Base-by-base conservation (phyloP, 2,329 filamentous ascomycete genomes). In the Ophiostoma triangulosporum region DNA sequence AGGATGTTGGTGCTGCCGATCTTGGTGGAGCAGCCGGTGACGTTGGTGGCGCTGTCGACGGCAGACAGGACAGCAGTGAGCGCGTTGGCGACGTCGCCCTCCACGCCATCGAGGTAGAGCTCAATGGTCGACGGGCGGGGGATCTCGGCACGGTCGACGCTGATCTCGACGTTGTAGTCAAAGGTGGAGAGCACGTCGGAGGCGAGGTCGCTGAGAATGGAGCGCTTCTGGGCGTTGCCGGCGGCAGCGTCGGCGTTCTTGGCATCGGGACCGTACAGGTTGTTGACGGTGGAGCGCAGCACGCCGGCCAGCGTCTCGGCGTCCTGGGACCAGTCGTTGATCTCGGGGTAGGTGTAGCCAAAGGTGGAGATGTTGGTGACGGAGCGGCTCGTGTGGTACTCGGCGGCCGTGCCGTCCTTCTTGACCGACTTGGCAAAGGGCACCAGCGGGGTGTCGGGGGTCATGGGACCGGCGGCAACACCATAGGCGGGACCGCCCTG, bases 271-370 rank as follows among this genome's bases (percentile, higher is more conserved):
- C 64, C 64, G 59, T 74, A 75, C 3, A 89, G 65, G 0, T 66
- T 71, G 54, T 78, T 72, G 12, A 86, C 75, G 6, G 80, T 75
- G 0, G 78, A 74, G 35, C 78, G 74, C 31, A 88, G 71, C 60
- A 84, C 83, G 55, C 75, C 75, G 31, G 74, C 72, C 45, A 88
- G 64, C 59, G 81, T 71, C 55, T 79, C 72, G 1, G 76, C 68
- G 3, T 74, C 74, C 65, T 80, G 49, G 7, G 70, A 73, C 57
- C 78, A 77, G 60, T 67, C 64, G 54, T 63, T 56, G 27, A 73
- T 62, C 55, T 70, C 68, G 2, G 64, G 64, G 57, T 71, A 71
- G 4, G 66, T 69, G 60, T 73, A 72, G 20, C 70, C 69, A 53
- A 72, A 68, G 7, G 45, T 60, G 22, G 64, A 60, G 43, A 63